Evolutionary conservation across 345 rosid species (phyloP).

Genomic region (Firmiana major): DNA sequence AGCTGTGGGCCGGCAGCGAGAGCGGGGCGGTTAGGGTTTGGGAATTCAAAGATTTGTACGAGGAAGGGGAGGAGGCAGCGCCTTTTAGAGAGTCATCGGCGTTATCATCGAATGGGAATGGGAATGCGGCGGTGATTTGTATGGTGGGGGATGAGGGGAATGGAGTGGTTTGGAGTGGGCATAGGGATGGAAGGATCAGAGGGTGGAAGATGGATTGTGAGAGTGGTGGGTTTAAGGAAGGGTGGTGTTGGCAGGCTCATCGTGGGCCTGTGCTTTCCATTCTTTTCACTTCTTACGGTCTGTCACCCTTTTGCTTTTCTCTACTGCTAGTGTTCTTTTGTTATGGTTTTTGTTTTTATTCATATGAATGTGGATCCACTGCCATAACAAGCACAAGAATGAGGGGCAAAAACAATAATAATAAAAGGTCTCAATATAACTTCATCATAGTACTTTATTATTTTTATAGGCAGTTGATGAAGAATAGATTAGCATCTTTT

Average conservation of each 20-base stretch:
- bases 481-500: neutral
- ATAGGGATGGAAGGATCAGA: slow-evolving; percentile 74
- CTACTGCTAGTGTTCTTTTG: neutral
- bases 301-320: slow-evolving; percentile 11
- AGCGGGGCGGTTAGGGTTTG: slow-evolving; percentile 71
- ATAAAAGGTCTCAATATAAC: neutral
- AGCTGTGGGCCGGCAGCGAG: slow-evolving; percentile 84
- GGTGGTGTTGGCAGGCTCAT: slow-evolving; percentile 85
- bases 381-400: neutral
- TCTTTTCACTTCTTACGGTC: slow-evolving; percentile 65
- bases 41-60: slow-evolving; percentile 59
- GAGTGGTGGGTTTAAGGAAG: slow-evolving; percentile 47
- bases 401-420: neutral
- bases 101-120: slow-evolving; percentile 16
- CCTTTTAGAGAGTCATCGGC: slow-evolving; percentile 57
- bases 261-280: slow-evolving; percentile 78
- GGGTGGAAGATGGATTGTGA: slow-evolving; percentile 58
- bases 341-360: neutral
- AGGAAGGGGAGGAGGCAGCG: slow-evolving; percentile 59
- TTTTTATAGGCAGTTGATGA: neutral
- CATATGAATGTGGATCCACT: slow-evolving; percentile 2
- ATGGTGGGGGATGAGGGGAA: slow-evolving; percentile 70
- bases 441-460: neutral
- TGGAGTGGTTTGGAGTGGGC: slow-evolving; percentile 81
- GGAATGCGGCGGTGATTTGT: slow-evolving; percentile 56